Evolutionary conservation across 495 filamentous ascomycete genomes (phyloP).

Genomic region (Neurospora sp.): DNA sequence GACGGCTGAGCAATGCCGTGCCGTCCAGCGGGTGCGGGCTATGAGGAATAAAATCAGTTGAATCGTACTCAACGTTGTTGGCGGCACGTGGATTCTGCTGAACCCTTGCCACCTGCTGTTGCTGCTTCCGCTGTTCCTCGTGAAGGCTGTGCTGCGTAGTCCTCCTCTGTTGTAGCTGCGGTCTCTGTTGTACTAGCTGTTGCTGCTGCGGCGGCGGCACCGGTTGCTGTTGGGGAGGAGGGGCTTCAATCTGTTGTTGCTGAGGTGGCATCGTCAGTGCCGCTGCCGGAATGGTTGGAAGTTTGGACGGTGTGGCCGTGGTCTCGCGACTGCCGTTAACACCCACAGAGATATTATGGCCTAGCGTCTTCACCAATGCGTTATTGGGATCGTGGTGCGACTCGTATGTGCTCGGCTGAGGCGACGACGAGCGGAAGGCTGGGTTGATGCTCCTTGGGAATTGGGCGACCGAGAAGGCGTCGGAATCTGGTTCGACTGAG

Average conservation of each 20-base stretch:
- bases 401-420: conserved; percentile 66
- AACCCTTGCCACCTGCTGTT: conserved; percentile 9
- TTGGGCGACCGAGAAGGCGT: conserved; percentile 84
- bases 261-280: neutral
- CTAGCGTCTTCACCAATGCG: conserved; percentile 52
- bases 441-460: conserved; percentile 94
- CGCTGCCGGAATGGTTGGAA: conserved; percentile 7
- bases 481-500: conserved; percentile 52
- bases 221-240: neutral
- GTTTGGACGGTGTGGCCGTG: conserved; percentile 45
- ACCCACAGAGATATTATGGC: conserved; percentile 25
- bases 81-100: neutral
- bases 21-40: conserved; percentile 93
- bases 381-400: conserved; percentile 79
- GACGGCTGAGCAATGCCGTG: conserved; percentile 97
- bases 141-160: neutral
- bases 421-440: conserved; percentile 86
- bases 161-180: neutral
- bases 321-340: conserved; percentile 35
- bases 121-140: neutral
- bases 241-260: neutral
- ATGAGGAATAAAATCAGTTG: conserved; percentile 67
- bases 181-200: conserved; percentile 6
- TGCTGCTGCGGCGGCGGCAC: conserved; percentile 8
- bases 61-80: conserved; percentile 36